Percentiles rank a stretch among this genome's conserved stretches.
phyloP scores from a whole-genome alignment of 257 asterid species.

The Ophiorrhiza pumila region DNA sequence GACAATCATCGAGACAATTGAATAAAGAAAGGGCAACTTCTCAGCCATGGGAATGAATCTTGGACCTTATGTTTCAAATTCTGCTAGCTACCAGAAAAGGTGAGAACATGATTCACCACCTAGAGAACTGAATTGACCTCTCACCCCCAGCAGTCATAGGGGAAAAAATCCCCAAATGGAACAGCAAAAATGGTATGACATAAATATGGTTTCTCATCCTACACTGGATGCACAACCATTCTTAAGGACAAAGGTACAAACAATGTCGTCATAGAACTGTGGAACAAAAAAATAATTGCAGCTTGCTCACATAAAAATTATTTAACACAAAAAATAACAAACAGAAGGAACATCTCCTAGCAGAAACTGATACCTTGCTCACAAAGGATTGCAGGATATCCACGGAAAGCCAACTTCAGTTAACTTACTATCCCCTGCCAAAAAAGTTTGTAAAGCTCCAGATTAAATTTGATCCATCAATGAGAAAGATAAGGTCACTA shows the following conservation, averaged over 20 bases:
- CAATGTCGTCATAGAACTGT: no score
- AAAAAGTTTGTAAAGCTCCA: not conserved
- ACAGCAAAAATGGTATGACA: not conserved
- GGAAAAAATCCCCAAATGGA: not conserved
- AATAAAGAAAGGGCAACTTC: no score
- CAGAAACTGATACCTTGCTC: not conserved
- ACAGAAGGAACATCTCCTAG: not conserved
- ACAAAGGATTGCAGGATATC: not conserved
- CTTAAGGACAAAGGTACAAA: not conserved
- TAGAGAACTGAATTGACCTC: no score
- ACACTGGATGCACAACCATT: not conserved
- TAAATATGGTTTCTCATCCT: not conserved
- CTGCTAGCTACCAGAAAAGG: no score
- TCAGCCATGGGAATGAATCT: no score
- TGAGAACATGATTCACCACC: no score
- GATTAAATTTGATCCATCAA: no score
- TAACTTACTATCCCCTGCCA: not conserved
- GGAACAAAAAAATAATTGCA: not conserved
- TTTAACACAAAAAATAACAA: not conserved
- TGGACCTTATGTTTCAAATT: no score
- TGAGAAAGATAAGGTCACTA: not conserved
- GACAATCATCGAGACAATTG: no score
- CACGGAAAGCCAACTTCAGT: not conserved
- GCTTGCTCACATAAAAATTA: not conserved
- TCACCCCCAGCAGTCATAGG: no score